Evolutionary conservation across 176 grass and related monocot species (phyloP).

Genomic region (Carex pumila): DNA sequence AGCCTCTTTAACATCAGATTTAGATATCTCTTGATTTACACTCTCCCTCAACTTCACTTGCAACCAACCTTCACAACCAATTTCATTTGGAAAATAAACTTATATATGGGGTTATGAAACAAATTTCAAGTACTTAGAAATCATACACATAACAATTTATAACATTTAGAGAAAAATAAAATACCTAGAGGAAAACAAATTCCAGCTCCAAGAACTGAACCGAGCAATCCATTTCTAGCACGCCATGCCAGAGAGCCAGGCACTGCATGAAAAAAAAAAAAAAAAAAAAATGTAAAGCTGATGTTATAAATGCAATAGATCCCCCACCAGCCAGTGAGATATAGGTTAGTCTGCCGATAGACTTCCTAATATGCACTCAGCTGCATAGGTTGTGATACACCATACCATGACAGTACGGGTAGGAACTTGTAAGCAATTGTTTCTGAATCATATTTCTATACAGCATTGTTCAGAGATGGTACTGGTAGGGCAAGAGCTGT

Average conservation of each 20-base stretch:
- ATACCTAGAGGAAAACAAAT: slow-evolving; percentile 86
- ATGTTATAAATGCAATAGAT: not conserved
- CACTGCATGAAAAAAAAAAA: slow-evolving; percentile 26
- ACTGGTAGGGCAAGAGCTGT: not conserved
- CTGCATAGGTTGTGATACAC: not conserved
- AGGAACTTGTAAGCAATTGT: not conserved
- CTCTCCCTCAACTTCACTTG: slow-evolving; percentile 90
- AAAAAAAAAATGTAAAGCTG: not conserved
- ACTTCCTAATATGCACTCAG: not conserved
- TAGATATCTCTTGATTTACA: slow-evolving; percentile 45
- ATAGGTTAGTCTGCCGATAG: no score
- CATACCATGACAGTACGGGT: not conserved
- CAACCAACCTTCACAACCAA: slow-evolving; percentile 60
- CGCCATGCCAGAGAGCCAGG: slow-evolving; percentile 79
- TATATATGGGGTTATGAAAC: not conserved
- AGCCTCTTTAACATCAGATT: slow-evolving; percentile 28
- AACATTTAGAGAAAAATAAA: not conserved
- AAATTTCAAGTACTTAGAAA: not conserved
- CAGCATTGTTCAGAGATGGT: not conserved
- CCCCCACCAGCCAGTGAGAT: not conserved
- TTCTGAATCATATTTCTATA: not conserved
- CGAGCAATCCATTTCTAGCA: slow-evolving; percentile 75
- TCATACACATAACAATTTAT: not conserved
- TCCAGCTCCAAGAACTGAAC: slow-evolving; percentile 79
- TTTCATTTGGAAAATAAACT: slow-evolving; percentile 2